These are phyloP conservation scores for Aspergillus sp. DNA, from an alignment of 2,329 filamentous ascomycete genomes.

Conservation along the genomic window DNA sequence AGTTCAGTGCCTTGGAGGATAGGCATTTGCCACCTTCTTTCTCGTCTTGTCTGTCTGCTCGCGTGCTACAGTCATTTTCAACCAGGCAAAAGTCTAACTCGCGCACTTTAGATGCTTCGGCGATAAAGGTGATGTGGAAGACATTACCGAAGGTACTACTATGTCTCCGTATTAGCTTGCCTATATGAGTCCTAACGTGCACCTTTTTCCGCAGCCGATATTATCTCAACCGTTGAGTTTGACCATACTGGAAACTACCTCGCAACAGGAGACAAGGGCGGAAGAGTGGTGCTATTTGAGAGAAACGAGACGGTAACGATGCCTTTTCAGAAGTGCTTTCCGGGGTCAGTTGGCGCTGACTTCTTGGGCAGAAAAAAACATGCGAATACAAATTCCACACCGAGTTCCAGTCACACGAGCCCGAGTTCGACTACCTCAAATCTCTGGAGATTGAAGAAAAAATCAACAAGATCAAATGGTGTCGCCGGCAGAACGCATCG, in stretches of 20 bases:
- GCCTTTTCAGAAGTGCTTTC: conserved; percentile 6
- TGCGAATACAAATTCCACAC: conserved; percentile 99
- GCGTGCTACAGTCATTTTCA: background rate
- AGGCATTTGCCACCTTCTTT: background rate
- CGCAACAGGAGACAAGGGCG: conserved; percentile 58
- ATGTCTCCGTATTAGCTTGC: background rate
- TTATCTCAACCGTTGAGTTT: conserved; percentile 58
- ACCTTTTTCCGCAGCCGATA: conserved; percentile 45
- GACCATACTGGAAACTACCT: conserved; percentile 58
- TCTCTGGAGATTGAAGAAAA: conserved; percentile 99
- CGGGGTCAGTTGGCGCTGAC: conserved; percentile 37
- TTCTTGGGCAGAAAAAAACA: conserved; percentile 82
- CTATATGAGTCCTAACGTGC: background rate
- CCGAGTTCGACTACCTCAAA: conserved; percentile 99
- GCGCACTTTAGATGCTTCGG: conserved; percentile 81
- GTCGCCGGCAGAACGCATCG: conserved; percentile 94
- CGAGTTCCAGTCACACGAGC: conserved; percentile 99
- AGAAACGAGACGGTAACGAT: conserved; percentile 84
- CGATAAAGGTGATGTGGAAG: conserved; percentile 98
- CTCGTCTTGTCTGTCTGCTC: background rate
- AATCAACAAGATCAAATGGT: conserved; percentile 99
- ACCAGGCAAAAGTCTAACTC: conserved; percentile 10
- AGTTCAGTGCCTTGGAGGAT: background rate
- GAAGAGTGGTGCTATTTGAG: conserved; percentile 57
- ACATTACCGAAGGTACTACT: conserved; percentile 87